These are phyloP conservation scores for Bassia scoparia DNA, from an alignment of 148 eudicot species.

Conservation along the genomic window DNA sequence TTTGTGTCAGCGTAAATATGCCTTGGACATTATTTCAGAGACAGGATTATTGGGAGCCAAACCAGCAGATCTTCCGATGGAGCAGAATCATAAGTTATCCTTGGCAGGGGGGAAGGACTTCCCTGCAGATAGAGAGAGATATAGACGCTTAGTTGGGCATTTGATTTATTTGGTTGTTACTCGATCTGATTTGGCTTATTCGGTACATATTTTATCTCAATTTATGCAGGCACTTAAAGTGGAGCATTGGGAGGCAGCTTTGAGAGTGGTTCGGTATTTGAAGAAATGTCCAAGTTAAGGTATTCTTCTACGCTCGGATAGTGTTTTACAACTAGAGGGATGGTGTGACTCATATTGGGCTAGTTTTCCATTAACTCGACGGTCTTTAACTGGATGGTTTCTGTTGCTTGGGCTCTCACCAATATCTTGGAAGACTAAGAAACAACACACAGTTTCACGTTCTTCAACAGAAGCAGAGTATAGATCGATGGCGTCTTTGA, in stretches of 20 bases:
- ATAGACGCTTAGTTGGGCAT: neutral
- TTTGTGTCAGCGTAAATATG: neutral
- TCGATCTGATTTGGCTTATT: too few species aligned
- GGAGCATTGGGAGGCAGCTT: neutral
- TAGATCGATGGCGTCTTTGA: neutral
- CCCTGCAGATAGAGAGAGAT: neutral
- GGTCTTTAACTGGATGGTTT: neutral
- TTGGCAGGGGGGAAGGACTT: neutral
- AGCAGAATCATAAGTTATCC: neutral
- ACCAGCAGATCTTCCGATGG: neutral
- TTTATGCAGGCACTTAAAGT: too few species aligned
- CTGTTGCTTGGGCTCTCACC: neutral
- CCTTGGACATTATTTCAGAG: neutral
- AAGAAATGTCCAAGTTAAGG: too few species aligned
- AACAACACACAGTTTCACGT: neutral
- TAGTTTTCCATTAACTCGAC: neutral
- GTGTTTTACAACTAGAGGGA: too few species aligned
- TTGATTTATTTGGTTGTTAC: too few species aligned
- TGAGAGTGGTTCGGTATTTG: too few species aligned
- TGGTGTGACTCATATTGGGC: constrained; percentile 13
- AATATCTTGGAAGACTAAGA: neutral
- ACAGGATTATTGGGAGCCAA: neutral
- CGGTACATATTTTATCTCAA: too few species aligned
- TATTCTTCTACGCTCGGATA: too few species aligned
- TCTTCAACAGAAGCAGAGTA: neutral